Conservation (phyloP, 2,329 filamentous ascomycete genomes). For the Aspergillus carbonarius region DNA sequence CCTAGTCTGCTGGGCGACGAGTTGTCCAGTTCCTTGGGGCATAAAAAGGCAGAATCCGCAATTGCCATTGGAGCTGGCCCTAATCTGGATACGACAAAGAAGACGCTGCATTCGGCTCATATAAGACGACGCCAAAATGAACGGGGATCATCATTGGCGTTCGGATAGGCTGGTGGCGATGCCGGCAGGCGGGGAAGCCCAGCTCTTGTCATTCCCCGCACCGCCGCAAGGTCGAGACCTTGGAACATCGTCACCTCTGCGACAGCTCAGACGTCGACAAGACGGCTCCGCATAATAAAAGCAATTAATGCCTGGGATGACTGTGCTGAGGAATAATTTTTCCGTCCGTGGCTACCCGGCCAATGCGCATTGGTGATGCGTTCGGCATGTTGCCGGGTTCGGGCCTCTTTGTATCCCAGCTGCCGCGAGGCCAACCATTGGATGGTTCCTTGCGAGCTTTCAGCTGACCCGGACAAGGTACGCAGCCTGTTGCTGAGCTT, state of each 20-base stretch:
- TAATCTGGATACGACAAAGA: background rate
- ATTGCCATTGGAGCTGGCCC: background rate
- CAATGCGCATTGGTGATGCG: background rate
- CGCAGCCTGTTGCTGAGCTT: background rate
- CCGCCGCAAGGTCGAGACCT: background rate
- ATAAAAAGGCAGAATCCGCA: background rate
- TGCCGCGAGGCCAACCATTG: background rate
- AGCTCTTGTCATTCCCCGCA: constrained; percentile 3
- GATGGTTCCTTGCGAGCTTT: background rate
- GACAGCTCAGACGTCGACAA: background rate
- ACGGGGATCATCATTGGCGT: background rate
- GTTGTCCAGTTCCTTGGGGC: background rate
- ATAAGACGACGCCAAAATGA: background rate
- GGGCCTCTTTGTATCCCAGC: background rate
- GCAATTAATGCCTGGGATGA: background rate
- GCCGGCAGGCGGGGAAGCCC: background rate
- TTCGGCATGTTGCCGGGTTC: background rate
- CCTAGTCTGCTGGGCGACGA: background rate
- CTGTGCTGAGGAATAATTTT: background rate
- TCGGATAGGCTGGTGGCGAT: background rate
- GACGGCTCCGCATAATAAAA: constrained; percentile 3
- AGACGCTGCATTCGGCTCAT: background rate
- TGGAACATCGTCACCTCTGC: background rate
- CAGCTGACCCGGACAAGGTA: background rate
- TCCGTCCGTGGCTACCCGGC: constrained; percentile 1